Base-by-base conservation (phyloP, 768 basidiomycete species). In the Leccinum imitatum region DNA sequence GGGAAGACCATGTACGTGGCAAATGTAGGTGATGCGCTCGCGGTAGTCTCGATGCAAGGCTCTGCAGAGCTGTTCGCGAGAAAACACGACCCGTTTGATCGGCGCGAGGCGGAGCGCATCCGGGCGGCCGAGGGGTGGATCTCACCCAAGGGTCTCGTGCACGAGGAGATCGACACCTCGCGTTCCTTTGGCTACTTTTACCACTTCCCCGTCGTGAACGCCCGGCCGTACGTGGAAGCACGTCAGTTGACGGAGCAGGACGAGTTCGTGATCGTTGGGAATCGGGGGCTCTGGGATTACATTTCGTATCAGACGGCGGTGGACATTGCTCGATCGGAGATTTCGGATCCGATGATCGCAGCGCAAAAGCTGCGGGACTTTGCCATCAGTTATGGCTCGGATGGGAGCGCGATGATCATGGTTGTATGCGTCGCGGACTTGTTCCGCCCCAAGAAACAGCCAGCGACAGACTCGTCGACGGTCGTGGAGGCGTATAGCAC, bases 341-440 rank as follows among this genome's bases (percentile, higher is more conserved):
- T 70, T 14, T 74, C 76, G 17, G 86, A 90, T 66, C 88, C 89
- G 1, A 89, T 90, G 87, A 87, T 94, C 69, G 97, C 97, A 5
- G 93, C 97, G 0, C 95, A 98, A 77, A 98, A 97, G 77, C 75
- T 99, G 46, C 85, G 97, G 52, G 97, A 99, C 72, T 91, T 98
- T 63, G 94, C 97, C 8, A 92, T 99, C 69, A 93, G 93, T 65
- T 98, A 98, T 73, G 97, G 97, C 2, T 93, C 95, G 17, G 87
- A 91, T 57, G 93, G 92, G 14, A 91, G 87, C 61, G 90, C 89
- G 52, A 98, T 98, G 95, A 95, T 98, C 76, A 98, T 98, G 96
- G 94, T 98, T 37, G 85, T 98, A 65, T 84, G 84, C 54, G 79
- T 97, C 23, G 84, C 83, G 10, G 93, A 92, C 69, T 78, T 95